Conservation (phyloP, 164 flowering plant species). For the Pachysandra terminalis region DNA sequence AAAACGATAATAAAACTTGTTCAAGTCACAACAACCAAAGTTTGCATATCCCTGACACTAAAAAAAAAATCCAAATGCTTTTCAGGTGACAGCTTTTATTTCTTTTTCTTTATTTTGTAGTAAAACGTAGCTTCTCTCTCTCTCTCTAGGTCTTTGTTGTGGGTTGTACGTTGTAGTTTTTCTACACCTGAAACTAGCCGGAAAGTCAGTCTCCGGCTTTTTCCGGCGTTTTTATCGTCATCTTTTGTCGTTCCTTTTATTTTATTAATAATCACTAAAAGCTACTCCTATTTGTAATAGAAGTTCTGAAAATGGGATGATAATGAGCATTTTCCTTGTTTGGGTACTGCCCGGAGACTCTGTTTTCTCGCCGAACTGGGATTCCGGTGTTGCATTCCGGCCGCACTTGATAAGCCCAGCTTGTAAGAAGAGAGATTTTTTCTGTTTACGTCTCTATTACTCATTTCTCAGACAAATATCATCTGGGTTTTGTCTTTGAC, state of each 20-base stretch:
- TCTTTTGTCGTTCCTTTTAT: not conserved
- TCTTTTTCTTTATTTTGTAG: too few species aligned
- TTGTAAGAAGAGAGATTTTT: not conserved
- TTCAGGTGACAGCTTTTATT: too few species aligned
- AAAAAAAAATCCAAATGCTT: too few species aligned
- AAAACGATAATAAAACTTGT: too few species aligned
- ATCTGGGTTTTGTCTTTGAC: not conserved
- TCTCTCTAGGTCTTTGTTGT: conserved; percentile 7
- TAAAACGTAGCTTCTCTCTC: conserved; percentile 33
- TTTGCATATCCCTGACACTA: too few species aligned
- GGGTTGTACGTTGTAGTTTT: too few species aligned
- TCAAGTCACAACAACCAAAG: too few species aligned
- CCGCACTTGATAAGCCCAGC: not conserved
- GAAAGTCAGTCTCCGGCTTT: not conserved
- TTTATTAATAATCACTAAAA: not conserved
- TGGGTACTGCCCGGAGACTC: not conserved
- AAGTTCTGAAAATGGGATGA: conserved; percentile 7
- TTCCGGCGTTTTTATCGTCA: not conserved
- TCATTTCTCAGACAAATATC: not conserved
- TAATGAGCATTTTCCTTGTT: not conserved
- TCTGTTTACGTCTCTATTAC: not conserved
- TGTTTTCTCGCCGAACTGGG: not conserved
- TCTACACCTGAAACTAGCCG: conserved; percentile 3
- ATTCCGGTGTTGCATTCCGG: not conserved
- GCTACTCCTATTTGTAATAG: not conserved